Percentiles rank a stretch among this genome's conserved stretches.
phyloP scores from a whole-genome alignment of 768 basidiomycete genomes.

The Lactifluus subvellereus region DNA sequence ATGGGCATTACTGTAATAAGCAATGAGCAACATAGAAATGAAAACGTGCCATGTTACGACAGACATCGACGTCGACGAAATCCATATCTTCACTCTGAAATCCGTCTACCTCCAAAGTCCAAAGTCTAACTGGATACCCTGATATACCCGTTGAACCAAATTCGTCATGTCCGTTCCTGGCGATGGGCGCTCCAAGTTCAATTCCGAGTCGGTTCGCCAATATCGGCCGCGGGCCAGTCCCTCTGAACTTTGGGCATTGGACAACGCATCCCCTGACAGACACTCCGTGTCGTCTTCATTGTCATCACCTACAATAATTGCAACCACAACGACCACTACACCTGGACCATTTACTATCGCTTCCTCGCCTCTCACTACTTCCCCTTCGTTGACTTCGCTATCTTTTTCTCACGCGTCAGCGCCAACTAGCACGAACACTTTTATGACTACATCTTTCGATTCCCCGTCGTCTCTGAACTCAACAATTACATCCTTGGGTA shows the following conservation, averaged over 20 bases:
- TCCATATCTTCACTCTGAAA: not conserved
- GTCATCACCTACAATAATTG: not conserved
- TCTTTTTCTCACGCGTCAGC: not conserved
- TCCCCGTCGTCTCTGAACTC: not conserved
- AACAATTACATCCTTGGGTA: slow-evolving; percentile 13
- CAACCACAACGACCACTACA: not conserved
- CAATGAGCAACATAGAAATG: too few species aligned
- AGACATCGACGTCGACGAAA: too few species aligned
- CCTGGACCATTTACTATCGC: not conserved
- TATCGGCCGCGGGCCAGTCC: not conserved
- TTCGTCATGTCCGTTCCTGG: not conserved
- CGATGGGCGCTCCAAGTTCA: slow-evolving; percentile 15
- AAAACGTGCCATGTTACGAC: too few species aligned
- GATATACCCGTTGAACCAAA: not conserved
- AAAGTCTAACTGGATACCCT: not conserved
- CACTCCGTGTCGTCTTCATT: slow-evolving; percentile 6
- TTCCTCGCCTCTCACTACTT: slow-evolving; percentile 7
- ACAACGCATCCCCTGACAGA: not conserved
- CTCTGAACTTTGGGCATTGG: slow-evolving; percentile 3
- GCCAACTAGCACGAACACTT: slow-evolving; percentile 8
- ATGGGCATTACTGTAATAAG: too few species aligned
- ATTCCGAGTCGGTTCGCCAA: slow-evolving; percentile 9
- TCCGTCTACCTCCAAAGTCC: not conserved
- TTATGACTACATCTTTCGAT: slow-evolving; percentile 11
- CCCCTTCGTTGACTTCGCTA: not conserved